Evolutionary conservation across 2,329 filamentous ascomycete genomes (phyloP), one percentile per base, ranked within the genome.

Genomic region (Fusarium succisae): DNA sequence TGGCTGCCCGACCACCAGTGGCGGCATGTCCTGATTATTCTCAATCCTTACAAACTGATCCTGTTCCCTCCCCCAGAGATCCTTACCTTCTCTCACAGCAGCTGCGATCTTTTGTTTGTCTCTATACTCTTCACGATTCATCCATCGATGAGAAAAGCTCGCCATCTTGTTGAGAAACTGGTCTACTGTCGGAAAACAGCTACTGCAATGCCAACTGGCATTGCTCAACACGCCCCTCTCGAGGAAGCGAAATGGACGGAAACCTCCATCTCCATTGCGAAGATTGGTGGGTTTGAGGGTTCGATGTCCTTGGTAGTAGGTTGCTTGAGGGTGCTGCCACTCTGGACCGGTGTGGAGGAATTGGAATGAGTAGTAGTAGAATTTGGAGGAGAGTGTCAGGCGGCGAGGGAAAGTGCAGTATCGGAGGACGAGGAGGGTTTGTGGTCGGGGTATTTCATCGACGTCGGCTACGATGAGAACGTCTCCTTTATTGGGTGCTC

Each of bases 271-370:
- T 59, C 85, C 82, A 72, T 84, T 84, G 30, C 89, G 86, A 55
- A 91, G 82, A 72, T 89, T 84, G 43, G 84, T 84, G 0, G 90
- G 90, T n/a, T 81, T 80, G 47, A 91, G 81, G 14, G 90, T 91
- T 26, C 69, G 56, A 14, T 38, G 72, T 45, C 75, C 81, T 48
- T 76, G 70, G 78, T 87, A 91, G 63, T 84, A 85, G 5, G 89
- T 91, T 1, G 89, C 90, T 78, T 91, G 88, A 1, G 90, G 89
- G 64, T 91, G 88, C 9, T 82, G 79, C 89, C 89, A 91, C 39
- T 82, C 80, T 3, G 79, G 70, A 0, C 80, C 81, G 1, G 44
- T 43, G 56, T 82, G 80, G 6, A 86, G 82, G 78, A 85, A 88
- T 77, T 90, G 87, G 79, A 88, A 90, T 64, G 84, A 86, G 80